Conservation (phyloP, 1,284 basidiomycete species). For the Malassezia sp. region DNA sequence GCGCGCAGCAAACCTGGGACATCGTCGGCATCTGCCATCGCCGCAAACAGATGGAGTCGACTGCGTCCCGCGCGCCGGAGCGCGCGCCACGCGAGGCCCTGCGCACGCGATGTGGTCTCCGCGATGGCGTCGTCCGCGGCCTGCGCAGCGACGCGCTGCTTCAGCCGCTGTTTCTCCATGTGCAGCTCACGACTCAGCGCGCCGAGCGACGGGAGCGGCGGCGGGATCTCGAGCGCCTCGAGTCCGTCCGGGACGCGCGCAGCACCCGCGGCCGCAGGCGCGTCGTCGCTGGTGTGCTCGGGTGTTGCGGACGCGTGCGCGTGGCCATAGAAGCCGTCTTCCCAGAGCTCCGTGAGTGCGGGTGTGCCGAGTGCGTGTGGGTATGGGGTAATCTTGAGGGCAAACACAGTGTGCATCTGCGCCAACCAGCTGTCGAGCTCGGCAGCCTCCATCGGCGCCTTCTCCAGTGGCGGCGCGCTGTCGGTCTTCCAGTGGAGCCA, state of each 20-base stretch:
- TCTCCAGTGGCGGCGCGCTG: conserved; percentile 35
- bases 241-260: too few relatives aligned
- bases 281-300: conserved; percentile 29
- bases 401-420: conserved; percentile 25
- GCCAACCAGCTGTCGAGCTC: conserved; percentile 20
- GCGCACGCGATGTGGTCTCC: conserved; percentile 18
- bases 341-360: conserved; percentile 39
- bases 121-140: conserved; percentile 19
- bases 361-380: conserved; percentile 34
- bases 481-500: conserved; percentile 43
- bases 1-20: conserved; percentile 21
- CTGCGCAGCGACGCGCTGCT: conserved; percentile 26
- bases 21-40: conserved; percentile 23
- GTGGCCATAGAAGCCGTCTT: conserved; percentile 29
- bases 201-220: conserved; percentile 23
- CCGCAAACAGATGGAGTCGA: conserved; percentile 25
- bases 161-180: conserved; percentile 24
- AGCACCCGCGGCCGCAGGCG: conserved; percentile 21
- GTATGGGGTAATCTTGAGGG: conserved; percentile 13
- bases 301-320: conserved; percentile 21
- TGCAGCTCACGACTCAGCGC: conserved; percentile 27
- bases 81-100: conserved; percentile 36
- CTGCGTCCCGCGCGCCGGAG: conserved; percentile 23
- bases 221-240: conserved; percentile 35
- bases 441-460: conserved; percentile 20